Evolutionary conservation across 306 rosid species (phyloP).

Genomic region (Gastrolobium villosum): DNA sequence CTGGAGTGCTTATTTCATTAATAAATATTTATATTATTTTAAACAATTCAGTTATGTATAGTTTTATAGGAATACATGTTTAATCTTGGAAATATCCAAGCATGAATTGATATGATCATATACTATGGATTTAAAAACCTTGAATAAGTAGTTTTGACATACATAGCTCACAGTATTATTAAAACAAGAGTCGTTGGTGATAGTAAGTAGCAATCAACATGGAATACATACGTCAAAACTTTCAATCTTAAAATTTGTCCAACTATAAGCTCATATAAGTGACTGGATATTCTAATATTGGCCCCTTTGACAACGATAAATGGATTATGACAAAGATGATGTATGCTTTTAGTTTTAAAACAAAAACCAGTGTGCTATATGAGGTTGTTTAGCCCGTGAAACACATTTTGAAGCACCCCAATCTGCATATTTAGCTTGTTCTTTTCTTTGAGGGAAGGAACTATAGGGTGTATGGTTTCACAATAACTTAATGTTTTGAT

Average conservation of each 20-base stretch:
- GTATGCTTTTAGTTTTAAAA: conserved; percentile 13
- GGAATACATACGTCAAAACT: conserved; percentile 23
- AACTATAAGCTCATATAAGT: conserved; percentile 25
- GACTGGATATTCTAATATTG: conserved; percentile 6
- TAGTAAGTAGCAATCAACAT: background rate
- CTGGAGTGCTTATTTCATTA: no score
- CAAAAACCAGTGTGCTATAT: conserved; percentile 47
- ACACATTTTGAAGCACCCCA: conserved; percentile 29
- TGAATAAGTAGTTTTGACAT: conserved; percentile 40
- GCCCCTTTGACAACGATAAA: conserved; percentile 40
- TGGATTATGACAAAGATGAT: conserved; percentile 27
- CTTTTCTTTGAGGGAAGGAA: background rate
- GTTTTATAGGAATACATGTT: no score
- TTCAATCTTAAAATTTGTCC: conserved; percentile 24
- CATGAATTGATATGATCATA: background rate
- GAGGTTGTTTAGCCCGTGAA: conserved; percentile 49
- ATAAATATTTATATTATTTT: no score
- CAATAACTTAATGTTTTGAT: background rate
- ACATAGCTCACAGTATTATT: conserved; percentile 46
- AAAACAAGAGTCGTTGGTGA: conserved; percentile 35
- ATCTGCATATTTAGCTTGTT: conserved; percentile 8
- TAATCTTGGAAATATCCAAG: no score
- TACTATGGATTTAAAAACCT: conserved; percentile 39
- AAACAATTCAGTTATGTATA: no score
- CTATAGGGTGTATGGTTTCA: background rate